phyloP scores from a whole-genome alignment of 345 rosid genomes.

The Populus nigra region DNA sequence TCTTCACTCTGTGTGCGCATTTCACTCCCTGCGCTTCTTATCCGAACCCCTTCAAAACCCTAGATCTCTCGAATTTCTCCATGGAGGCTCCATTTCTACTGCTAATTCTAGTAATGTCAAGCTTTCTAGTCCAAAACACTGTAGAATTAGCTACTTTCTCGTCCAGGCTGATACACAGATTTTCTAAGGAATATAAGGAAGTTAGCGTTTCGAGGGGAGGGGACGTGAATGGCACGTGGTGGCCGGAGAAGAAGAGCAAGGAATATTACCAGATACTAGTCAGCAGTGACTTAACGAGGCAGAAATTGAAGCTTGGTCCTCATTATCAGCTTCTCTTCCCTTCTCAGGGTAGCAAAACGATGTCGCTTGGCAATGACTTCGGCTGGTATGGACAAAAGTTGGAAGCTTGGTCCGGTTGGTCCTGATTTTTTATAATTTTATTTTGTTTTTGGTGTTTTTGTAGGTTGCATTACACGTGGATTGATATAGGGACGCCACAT shows the following conservation, averaged over 20 bases:
- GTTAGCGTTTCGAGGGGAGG: constrained; percentile 27
- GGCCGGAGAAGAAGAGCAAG: constrained; percentile 58
- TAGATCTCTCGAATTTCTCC: too few relatives aligned
- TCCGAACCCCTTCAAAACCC: too few relatives aligned
- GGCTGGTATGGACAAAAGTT: constrained; percentile 50
- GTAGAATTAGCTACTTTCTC: constrained; percentile 31
- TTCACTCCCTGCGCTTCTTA: too few relatives aligned
- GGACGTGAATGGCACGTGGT: constrained; percentile 19
- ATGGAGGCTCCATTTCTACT: background rate
- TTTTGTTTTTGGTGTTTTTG: background rate
- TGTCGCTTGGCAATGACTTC: constrained; percentile 65
- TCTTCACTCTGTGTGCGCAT: too few relatives aligned
- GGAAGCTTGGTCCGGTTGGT: background rate
- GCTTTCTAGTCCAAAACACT: background rate
- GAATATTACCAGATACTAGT: constrained; percentile 56
- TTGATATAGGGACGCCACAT: constrained; percentile 74
- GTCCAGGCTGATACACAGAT: constrained; percentile 68
- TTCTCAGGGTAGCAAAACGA: constrained; percentile 70
- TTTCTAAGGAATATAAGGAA: constrained; percentile 65
- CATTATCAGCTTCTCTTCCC: constrained; percentile 57
- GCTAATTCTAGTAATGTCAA: constrained; percentile 11
- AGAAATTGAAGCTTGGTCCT: constrained; percentile 71
- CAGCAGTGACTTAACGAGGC: constrained; percentile 54
- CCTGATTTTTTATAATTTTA: background rate
- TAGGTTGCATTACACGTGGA: constrained; percentile 85